Evolutionary conservation across 495 filamentous ascomycete genomes (phyloP), one percentile per base, ranked within the genome.

Genomic region (Penicillium manginii): DNA sequence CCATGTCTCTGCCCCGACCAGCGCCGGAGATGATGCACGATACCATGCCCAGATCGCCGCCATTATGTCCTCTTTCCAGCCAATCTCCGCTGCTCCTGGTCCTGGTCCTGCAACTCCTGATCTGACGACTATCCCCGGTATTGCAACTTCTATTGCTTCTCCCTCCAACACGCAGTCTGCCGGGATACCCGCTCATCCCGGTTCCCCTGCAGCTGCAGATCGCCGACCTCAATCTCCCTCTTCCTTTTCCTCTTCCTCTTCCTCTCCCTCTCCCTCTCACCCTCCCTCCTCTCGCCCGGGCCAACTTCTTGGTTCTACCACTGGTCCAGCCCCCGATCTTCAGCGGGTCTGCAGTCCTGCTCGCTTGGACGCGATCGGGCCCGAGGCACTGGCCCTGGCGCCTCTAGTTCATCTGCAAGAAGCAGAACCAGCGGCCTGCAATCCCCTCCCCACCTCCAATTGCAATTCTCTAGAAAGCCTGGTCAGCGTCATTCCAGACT

Each of bases 1-100:
- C 19, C 89, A 91, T 70, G 79, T 87, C 63, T 77, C 83, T 32
- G 89, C 87, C 31, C 84, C 88, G 50, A 85, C 86, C 67, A 76
- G 70, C 50, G 78, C 69, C 26, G 64, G 63, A 42, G 86, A 91
- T 59, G 89, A 92, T 71, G 76, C 77, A 3, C 69, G 72, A 57
- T 91, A 92, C 69, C 75, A 87, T 23, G 79, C 78, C 17, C 78
- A 89, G 40, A 84, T 86, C 18, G 67, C 73, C 14, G 86, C 83
- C 12, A 89, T 89, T 56, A 57, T 89, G 5, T 69, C 78, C n/a
- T n/a, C n/a, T 48, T 90, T 89, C 54, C 73, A 85, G 52, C 67
- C 78, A 17, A 47, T 59, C 61, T 71, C 73, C 8, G 40, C 40
- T 2, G 39, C 2, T 42, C 1, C 39, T 26, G 26, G 23, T 23